A percentile compares a stretch with the other conserved stretches of the same genome.
Evolutionary conservation across 2,329 filamentous ascomycete species (phyloP).

Genomic region (Zymoseptoria passerinii): DNA sequence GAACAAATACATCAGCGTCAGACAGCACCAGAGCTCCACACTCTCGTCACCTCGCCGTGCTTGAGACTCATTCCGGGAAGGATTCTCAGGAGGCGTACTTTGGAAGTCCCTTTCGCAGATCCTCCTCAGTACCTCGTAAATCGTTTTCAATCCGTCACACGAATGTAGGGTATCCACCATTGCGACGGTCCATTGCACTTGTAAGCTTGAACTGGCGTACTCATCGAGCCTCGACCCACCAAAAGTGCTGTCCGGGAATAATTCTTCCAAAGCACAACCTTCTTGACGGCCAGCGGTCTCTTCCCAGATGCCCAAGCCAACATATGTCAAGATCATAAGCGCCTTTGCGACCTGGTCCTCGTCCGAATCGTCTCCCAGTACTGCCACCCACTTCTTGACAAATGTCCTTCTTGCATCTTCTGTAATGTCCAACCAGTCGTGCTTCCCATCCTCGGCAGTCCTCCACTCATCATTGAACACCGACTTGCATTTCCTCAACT

Average conservation of each 20-base stretch:
- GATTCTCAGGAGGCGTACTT: constrained; percentile 12
- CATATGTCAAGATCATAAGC: constrained; percentile 40
- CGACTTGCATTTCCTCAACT: constrained; percentile 65
- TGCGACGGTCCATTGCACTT: constrained; percentile 38
- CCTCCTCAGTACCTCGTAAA: constrained; percentile 34
- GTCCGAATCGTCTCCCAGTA: constrained; percentile 28
- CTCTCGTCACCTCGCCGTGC: constrained; percentile 24
- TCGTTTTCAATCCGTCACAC: constrained; percentile 32
- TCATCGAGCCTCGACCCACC: constrained; percentile 26
- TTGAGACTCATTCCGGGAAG: constrained; percentile 21
- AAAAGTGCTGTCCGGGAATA: constrained; percentile 18
- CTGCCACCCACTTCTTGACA: constrained; percentile 38
- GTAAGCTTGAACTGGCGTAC: constrained; percentile 31
- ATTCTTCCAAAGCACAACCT: constrained; percentile 19
- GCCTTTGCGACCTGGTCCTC: constrained; percentile 26
- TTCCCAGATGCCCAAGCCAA: constrained; percentile 42
- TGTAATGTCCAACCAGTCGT: constrained; percentile 59
- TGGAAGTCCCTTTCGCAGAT: constrained; percentile 25
- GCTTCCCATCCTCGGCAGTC: constrained; percentile 31
- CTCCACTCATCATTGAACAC: constrained; percentile 71
- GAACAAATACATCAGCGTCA: constrained; percentile 43
- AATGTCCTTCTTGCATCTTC: constrained; percentile 51
- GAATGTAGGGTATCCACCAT: constrained; percentile 37
- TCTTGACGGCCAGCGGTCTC: constrained; percentile 38
- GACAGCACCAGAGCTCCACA: constrained; percentile 41